phyloP scores from a whole-genome alignment of 495 filamentous ascomycete genomes.

The Hypoxylon fragiforme region DNA sequence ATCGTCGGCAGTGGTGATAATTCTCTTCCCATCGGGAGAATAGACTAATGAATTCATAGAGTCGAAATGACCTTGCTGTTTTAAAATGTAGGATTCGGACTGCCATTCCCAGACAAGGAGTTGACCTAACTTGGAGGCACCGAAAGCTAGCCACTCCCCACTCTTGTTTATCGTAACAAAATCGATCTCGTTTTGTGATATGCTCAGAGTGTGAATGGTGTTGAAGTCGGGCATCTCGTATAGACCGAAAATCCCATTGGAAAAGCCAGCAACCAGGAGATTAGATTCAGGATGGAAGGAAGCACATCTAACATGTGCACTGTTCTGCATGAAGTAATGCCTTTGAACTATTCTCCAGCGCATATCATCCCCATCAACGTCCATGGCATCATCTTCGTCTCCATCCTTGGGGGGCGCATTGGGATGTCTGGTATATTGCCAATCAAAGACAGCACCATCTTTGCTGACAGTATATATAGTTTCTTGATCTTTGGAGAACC shows the following conservation, averaged over 20 bases:
- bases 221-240: slow-evolving; percentile 98
- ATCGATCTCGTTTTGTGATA: slow-evolving; percentile 95
- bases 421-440: slow-evolving; percentile 66
- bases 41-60: slow-evolving; percentile 93
- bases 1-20: slow-evolving; percentile 92
- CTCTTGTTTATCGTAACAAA: slow-evolving; percentile 89
- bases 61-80: slow-evolving; percentile 96
- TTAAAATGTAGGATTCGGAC: slow-evolving; percentile 98
- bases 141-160: slow-evolving; percentile 97
- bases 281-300: slow-evolving; percentile 85
- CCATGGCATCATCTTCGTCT: slow-evolving; percentile 63
- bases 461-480: slow-evolving; percentile 61
- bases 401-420: slow-evolving; percentile 53
- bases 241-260: slow-evolving; percentile 87
- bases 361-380: slow-evolving; percentile 59
- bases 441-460: slow-evolving; percentile 59
- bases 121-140: slow-evolving; percentile 93
- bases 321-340: slow-evolving; percentile 90
- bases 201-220: slow-evolving; percentile 85
- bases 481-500: slow-evolving; percentile 93
- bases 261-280: slow-evolving; percentile 89
- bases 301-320: slow-evolving; percentile 84
- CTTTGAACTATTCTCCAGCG: slow-evolving; percentile 85
- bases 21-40: slow-evolving; percentile 88
- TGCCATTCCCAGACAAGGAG: slow-evolving; percentile 99